Percentiles rank a stretch among this genome's conserved stretches.
Evolutionary conservation across 2,329 filamentous ascomycete species (phyloP).

Genomic region (Gnomoniopsis smithogilvyi): DNA sequence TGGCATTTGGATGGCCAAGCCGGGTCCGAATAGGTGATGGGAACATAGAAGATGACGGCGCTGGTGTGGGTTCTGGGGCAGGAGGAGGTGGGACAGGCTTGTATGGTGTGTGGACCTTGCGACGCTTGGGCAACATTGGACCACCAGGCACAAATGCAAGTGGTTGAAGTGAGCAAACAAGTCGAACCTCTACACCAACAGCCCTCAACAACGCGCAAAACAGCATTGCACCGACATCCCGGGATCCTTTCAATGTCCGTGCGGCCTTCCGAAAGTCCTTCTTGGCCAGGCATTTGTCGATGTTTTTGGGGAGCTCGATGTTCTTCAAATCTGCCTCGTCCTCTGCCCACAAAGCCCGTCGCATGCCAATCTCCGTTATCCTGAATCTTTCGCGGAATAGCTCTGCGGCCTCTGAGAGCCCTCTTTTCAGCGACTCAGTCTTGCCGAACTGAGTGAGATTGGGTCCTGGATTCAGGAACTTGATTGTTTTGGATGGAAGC

Average conservation of each 20-base stretch:
- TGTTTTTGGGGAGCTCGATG: slow-evolving; percentile 57
- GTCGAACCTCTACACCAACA: slow-evolving; percentile 74
- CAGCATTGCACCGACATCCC: slow-evolving; percentile 85
- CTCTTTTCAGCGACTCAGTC: slow-evolving; percentile 74
- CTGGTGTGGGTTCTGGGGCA: slow-evolving; percentile 1
- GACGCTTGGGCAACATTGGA: slow-evolving; percentile 44
- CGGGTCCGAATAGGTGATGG: slow-evolving; percentile 42
- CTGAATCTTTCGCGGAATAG: slow-evolving; percentile 69
- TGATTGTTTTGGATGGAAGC: slow-evolving; percentile 62
- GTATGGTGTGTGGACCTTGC: slow-evolving; percentile 27
- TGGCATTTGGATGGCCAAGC: slow-evolving; percentile 52
- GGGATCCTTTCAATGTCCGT: slow-evolving; percentile 68
- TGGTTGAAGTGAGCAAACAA: slow-evolving; percentile 88
- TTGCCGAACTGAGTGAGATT: slow-evolving; percentile 70
- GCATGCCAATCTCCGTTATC: slow-evolving; percentile 68
- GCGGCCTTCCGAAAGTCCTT: slow-evolving; percentile 73
- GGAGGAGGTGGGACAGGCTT: slow-evolving; percentile 20
- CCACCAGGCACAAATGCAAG: slow-evolving; percentile 63
- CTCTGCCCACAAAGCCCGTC: slow-evolving; percentile 73
- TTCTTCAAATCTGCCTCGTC: slow-evolving; percentile 57
- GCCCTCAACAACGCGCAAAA: slow-evolving; percentile 84
- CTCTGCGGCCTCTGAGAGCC: slow-evolving; percentile 65
- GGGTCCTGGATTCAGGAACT: slow-evolving; percentile 65
- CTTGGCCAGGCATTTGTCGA: slow-evolving; percentile 66
- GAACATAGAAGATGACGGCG: slow-evolving; percentile 26